Evolutionary conservation across 2,329 filamentous ascomycete genomes (phyloP).

Genomic region (Trichoderma semiorbis): DNA sequence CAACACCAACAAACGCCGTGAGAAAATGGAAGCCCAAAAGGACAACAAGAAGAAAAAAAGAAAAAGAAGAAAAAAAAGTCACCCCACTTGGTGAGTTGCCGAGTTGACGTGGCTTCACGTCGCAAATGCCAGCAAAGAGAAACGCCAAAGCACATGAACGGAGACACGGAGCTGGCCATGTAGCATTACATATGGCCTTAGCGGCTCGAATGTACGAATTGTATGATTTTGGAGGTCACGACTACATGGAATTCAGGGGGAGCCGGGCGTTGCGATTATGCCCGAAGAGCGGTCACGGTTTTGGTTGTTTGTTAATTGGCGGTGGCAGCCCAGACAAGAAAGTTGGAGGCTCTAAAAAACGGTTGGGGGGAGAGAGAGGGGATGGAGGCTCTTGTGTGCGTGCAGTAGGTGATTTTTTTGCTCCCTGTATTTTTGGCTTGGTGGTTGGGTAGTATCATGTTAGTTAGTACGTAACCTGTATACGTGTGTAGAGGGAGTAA

Average conservation of each 20-base stretch:
- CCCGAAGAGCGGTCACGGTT: conserved; percentile 11
- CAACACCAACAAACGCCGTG: background rate
- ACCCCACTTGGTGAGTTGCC: conserved; percentile 3
- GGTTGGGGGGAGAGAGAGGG: background rate
- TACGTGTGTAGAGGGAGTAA: background rate
- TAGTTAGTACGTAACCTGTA: background rate
- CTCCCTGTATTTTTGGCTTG: background rate
- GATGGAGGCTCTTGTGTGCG: background rate
- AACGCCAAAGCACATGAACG: background rate
- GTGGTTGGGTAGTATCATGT: background rate
- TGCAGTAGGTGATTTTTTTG: background rate
- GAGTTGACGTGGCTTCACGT: conserved; percentile 8
- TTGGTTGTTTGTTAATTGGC: background rate
- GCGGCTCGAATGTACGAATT: background rate
- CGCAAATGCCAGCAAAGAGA: background rate
- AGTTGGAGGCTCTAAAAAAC: background rate
- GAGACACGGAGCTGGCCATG: background rate
- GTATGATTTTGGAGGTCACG: background rate
- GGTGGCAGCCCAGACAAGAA: background rate
- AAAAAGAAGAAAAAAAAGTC: background rate
- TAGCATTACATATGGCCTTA: background rate
- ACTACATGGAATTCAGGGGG: conserved; percentile 1
- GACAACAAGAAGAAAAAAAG: background rate
- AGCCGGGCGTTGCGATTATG: background rate
- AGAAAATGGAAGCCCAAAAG: background rate